These are phyloP conservation scores for Penicillium argentinense DNA, from an alignment of 495 filamentous ascomycete genomes.

Conservation along the genomic window DNA sequence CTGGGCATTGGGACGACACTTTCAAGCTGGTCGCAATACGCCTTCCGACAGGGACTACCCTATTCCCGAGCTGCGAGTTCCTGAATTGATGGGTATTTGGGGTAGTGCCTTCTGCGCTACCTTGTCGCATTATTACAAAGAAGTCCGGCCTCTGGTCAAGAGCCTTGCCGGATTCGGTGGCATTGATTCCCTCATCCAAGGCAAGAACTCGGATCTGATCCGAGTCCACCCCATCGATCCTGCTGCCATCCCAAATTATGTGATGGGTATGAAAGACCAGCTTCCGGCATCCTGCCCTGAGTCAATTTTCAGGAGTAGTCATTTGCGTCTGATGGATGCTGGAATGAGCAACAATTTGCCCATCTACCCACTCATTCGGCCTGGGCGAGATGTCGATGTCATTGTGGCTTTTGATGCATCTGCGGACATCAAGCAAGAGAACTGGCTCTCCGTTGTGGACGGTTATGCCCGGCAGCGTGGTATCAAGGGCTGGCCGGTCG, in stretches of 20 bases:
- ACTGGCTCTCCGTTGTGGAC: constrained; percentile 91
- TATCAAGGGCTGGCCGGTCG: constrained; percentile 90
- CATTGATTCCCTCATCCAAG: constrained; percentile 84
- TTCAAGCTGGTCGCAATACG: constrained; percentile 67
- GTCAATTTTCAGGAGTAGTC: constrained; percentile 64
- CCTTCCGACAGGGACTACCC: constrained; percentile 54
- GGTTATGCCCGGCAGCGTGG: constrained; percentile 87
- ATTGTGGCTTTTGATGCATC: constrained; percentile 88
- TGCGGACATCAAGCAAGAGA: constrained; percentile 79
- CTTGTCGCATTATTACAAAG: constrained; percentile 91
- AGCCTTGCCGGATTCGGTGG: constrained; percentile 70
- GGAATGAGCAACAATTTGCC: constrained; percentile 98
- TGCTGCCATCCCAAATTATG: constrained; percentile 83
- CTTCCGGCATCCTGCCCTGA: constrained; percentile 73
- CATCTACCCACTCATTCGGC: constrained; percentile 88
- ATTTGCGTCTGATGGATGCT: constrained; percentile 91
- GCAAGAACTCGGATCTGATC: constrained; percentile 74
- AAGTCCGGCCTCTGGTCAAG: constrained; percentile 76
- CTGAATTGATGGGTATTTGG: constrained; percentile 86
- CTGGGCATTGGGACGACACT: constrained; percentile 86
- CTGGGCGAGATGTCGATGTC: constrained; percentile 83
- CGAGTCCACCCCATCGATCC: constrained; percentile 93
- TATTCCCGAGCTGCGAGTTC: constrained; percentile 78
- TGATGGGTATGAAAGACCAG: constrained; percentile 70
- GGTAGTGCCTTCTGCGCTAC: constrained; percentile 96